Evolutionary conservation across 2,329 filamentous ascomycete genomes (phyloP), one percentile per base, ranked within the genome.

Genomic region (Cercospora zeae-maydis): DNA sequence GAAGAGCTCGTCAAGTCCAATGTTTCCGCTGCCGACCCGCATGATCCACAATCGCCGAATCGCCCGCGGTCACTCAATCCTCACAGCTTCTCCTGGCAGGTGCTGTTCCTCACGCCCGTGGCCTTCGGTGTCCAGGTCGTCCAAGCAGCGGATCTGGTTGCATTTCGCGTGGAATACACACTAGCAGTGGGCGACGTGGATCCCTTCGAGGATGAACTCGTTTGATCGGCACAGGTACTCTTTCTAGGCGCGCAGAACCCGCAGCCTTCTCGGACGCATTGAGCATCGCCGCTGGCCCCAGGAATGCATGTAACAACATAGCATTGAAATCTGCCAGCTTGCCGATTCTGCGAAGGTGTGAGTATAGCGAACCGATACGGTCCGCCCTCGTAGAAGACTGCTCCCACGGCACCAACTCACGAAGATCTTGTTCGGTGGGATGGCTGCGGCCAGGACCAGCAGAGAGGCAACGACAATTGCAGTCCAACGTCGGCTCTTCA

Each of bases 301-400:
- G 34, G 24, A 19, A 45, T 45, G 36, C 54, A 57, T 24, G 54
- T 57, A 10, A 57, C 45, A 14, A 42, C 36, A 42, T 57, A 57
- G 54, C 54, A 57, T 42, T 57, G 34, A 36, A 57, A 57, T 11
- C 37, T 34, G 6, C 54, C 54, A 31, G 52, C 52, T 37, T 55
- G 52, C 11, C 54, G 54, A 14, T 30, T n/a, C 54, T 42, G 34
- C 49, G n/a, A 19, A 33, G 10, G 27, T 53, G 49, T 31, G 16
- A 53, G 49, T 2, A 31, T 1, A 4, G 5, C 9, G n/a, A 34
- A 2, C n/a, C 1, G 3, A 10, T 4, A 7, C 3, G 1, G 4
- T 30, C 14, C 33, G 27, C 19, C 27, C 1, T 11, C 7, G 39
- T 6, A 34, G 2, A 21, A 21, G 24, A 31, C 14, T 14, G 49